These are phyloP conservation scores for Colletotrichum orchidophilum DNA, from an alignment of 2,329 filamentous ascomycete species.

Conservation along the genomic window DNA sequence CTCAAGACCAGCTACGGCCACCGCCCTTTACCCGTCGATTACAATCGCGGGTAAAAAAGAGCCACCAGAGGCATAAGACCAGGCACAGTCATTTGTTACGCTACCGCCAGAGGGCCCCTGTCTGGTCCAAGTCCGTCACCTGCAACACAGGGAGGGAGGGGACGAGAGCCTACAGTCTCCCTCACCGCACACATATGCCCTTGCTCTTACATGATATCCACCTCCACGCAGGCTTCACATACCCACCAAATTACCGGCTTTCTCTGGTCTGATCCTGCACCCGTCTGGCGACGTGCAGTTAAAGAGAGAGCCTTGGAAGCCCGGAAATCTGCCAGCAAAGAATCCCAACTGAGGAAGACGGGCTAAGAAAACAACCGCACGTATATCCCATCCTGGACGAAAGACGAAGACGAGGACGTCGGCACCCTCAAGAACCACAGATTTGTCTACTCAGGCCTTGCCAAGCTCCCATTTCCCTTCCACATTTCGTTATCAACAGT, in stretches of 20 bases:
- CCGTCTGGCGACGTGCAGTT: neutral
- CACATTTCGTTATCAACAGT: neutral
- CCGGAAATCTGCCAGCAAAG: neutral
- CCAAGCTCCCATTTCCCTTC: neutral
- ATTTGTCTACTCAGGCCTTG: neutral
- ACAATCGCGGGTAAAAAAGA: neutral
- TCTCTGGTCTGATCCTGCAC: neutral
- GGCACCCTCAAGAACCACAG: neutral
- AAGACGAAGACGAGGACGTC: neutral
- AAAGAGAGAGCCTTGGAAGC: neutral
- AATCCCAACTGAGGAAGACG: neutral
- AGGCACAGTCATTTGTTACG: neutral
- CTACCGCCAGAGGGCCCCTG: conserved; percentile 1
- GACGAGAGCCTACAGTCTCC: neutral
- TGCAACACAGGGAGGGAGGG: conserved; percentile 4
- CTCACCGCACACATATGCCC: conserved; percentile 13
- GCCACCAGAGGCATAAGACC: neutral
- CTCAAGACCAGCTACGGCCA: neutral
- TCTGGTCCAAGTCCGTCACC: neutral
- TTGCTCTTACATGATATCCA: neutral
- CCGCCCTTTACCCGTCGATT: neutral
- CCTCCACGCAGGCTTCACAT: neutral
- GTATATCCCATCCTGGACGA: neutral
- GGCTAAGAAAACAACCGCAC: neutral
- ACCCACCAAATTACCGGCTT: neutral